Conservation (phyloP, 768 basidiomycete genomes). For the Pleurotus pulmonarius region DNA sequence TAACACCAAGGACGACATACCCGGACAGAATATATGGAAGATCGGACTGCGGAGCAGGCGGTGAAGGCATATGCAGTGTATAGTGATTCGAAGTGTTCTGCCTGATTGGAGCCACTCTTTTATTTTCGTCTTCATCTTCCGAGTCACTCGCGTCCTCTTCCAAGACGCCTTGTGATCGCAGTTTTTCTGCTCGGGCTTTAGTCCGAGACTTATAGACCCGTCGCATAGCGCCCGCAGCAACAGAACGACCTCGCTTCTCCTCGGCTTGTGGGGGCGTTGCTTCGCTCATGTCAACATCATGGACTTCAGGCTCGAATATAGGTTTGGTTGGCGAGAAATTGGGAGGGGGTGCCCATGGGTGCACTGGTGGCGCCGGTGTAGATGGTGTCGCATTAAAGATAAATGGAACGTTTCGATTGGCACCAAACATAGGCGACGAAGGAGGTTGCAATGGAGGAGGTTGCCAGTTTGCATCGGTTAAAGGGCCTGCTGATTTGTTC, state of each 20-base stretch:
- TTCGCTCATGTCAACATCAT: conserved; percentile 77
- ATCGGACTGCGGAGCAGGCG: conserved; percentile 53
- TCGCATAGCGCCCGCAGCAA: conserved; percentile 63
- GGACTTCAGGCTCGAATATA: conserved; percentile 37
- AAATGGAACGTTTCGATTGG: conserved; percentile 68
- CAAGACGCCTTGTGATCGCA: conserved; percentile 25
- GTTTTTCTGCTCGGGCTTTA: conserved; percentile 31
- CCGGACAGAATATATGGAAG: conserved; percentile 82
- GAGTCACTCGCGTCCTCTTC: conserved; percentile 37
- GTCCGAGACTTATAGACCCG: conserved; percentile 64
- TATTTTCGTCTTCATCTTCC: conserved; percentile 47
- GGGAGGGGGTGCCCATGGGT: conserved; percentile 66
- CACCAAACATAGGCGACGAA: conserved; percentile 54
- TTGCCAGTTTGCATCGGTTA: conserved; percentile 42
- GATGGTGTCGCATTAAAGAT: conserved; percentile 47
- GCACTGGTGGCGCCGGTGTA: conserved; percentile 44
- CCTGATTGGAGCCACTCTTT: conserved; percentile 32
- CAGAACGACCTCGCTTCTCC: conserved; percentile 35
- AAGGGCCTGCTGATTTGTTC: conserved; percentile 7
- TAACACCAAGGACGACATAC: conserved; percentile 41
- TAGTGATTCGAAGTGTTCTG: conserved; percentile 74
- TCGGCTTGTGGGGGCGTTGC: conserved; percentile 54
- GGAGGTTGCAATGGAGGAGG: conserved; percentile 27
- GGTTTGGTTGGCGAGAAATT: conserved; percentile 52
- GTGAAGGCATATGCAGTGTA: conserved; percentile 75